Base-by-base conservation (phyloP, 345 rosid genomes). In the Eucalyptus urophylla region DNA sequence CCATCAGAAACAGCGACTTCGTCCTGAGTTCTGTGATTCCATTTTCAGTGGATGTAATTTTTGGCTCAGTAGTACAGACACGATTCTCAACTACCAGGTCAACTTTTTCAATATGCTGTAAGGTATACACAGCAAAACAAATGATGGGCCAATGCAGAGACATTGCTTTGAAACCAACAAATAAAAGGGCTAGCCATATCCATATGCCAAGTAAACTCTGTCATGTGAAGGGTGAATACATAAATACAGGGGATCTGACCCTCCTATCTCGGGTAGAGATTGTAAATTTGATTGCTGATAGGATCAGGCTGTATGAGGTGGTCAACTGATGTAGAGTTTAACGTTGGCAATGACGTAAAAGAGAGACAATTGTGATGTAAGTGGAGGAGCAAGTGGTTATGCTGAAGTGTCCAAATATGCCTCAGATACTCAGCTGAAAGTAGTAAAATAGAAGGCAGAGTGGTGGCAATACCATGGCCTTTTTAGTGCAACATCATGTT, bases 1-100 rank as follows among this genome's bases (percentile, higher is more conserved):
- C 95, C 96, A 96, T 96, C 99, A 11, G 94, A 96, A 89, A 97
- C 97, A 60, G 95, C 95, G 93, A 97, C 99, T 92, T 98, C 94
- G 89, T 98, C 99, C 90, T 96, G 98, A n/a, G n/a, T n/a, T n/a
- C n/a, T n/a, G n/a, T 80, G 89, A 90, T 93, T 86, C 95, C 95
- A 89, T 94, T 96, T 93, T 95, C 99, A 89, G 90, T 90, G 50
- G 97, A 90, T 76, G 95, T 89, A 85, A 94, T 93, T 94, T 97
- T 98, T 88, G 96, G 92, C 92, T 96, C 98, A 45, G 93, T 90
- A 65, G 87, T 91, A 81, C 94, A 91, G 92, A 90, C 94, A 60
- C 95, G 98, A 92, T 96, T 96, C 94, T 94, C 98, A 54, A 88
- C 69, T 88, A 92, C 76, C 49, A 92, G 91, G 90, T 94, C 97